phyloP scores from a whole-genome alignment of 2,329 filamentous ascomycete genomes.

The Coleophoma eucalyptorum region DNA sequence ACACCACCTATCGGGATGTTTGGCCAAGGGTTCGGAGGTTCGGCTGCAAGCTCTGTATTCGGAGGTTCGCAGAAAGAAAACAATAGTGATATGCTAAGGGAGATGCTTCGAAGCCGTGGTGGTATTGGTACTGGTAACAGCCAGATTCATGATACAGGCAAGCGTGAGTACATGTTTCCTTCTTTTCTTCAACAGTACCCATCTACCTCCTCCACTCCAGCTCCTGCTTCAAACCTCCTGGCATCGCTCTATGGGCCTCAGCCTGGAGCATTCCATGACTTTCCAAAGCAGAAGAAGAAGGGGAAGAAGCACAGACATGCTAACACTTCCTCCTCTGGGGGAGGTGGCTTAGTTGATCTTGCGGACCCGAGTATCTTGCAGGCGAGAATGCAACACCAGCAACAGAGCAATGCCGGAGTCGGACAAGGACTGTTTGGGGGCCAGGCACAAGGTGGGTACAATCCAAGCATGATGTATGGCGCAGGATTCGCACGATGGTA shows the following conservation, averaged over 20 bases:
- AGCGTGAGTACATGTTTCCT: conserved; percentile 98
- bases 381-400: conserved; percentile 89
- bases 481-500: conserved; percentile 69
- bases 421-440: conserved; percentile 88
- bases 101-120: conserved; percentile 70
- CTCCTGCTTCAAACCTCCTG: conserved; percentile 87
- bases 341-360: conserved; percentile 99
- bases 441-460: conserved; percentile 94
- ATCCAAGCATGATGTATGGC: conserved; percentile 77
- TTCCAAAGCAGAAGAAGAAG: conserved; percentile 98
- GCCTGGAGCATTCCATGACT: conserved; percentile 84
- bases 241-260: conserved; percentile 87
- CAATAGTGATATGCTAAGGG: conserved; percentile 73
- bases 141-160: conserved; percentile 79
- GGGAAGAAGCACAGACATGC: conserved; percentile 99
- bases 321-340: conserved; percentile 99
- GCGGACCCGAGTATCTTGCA: conserved; percentile 99
- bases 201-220: conserved; percentile 76
- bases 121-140: conserved; percentile 53
- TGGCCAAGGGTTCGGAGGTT: conserved; percentile 77
- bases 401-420: conserved; percentile 76
- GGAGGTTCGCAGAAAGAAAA: conserved; percentile 67
- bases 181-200: conserved; percentile 84
- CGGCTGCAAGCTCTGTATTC: conserved; percentile 55
- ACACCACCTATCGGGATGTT: conserved; percentile 93